Base-by-base conservation (phyloP, 345 rosid species). In the Populus davidiana region DNA sequence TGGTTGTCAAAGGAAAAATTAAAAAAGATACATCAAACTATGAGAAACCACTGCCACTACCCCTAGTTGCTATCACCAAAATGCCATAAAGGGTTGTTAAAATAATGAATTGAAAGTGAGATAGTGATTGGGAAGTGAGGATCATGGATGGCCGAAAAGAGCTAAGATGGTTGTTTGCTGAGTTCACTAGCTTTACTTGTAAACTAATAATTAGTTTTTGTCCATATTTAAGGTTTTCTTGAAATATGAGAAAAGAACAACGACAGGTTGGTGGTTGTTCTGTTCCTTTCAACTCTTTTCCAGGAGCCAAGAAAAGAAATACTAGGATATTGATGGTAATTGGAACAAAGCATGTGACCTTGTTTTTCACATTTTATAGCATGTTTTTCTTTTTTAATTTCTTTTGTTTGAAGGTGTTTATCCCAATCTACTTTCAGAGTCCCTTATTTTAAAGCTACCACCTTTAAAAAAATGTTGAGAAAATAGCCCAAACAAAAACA, bases 341-440 rank as follows among this genome's bases (percentile, higher is more conserved):
- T 69, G 62, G 25, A 81, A 73, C 82, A 75, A 43, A 75, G 83
- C 87, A 83, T 78, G 87, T 85, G 91, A 80, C 75, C 3, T 62
- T 73, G 86, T 86, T 89, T 82, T 89, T 80, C 90, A 44, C 85
- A 82, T 89, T 87, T 79, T 83, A 70, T 81, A 59, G 81, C 86
- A 85, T 80, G 86, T 84, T 79, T 84, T 85, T 81, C 77, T 67
- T 80, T 80, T 50, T 33, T 33, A 9, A 2, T 39, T 76, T 75
- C 43, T 67, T 77, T 31, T 56, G 21, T 52, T 74, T 79, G 21
- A 52, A 5, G 38, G 27, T 21, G 23, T 20, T 17, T 47, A 10
- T 33, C 74, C 75, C 75, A 78, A 83, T 56, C 81, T 71, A 74
- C 50, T 61, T 38, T 3, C 13, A 0, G 3, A 10, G 47, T 5